Percentiles rank a stretch among this genome's conserved stretches.
These are phyloP conservation scores for Pythium utonaiense DNA, from an alignment of 352 stramenopile genomes.

Conservation along the genomic window DNA sequence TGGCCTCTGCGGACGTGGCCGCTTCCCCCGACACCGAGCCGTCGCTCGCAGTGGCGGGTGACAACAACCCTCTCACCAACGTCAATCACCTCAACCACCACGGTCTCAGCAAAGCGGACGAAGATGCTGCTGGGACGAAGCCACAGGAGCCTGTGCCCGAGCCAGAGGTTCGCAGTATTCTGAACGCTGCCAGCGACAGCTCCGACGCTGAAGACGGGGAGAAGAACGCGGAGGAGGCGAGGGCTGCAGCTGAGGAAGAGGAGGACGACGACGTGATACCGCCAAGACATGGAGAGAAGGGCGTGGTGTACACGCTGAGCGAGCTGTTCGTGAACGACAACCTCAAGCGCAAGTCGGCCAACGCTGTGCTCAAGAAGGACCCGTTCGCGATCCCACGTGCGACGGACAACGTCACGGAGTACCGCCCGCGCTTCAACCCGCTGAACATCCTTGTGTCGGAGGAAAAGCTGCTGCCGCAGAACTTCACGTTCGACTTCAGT, in stretches of 20 bases:
- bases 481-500: slow-evolving; percentile 55
- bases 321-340: slow-evolving; percentile 26
- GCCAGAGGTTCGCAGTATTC: slow-evolving; percentile 7
- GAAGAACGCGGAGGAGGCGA: not conserved
- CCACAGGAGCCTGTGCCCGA: not conserved
- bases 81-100: not conserved
- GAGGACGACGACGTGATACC: slow-evolving; percentile 25
- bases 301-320: slow-evolving; percentile 13
- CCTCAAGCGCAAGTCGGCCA: slow-evolving; percentile 16
- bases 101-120: too few species aligned
- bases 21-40: too few species aligned
- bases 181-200: slow-evolving; percentile 8
- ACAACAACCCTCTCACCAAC: too few species aligned
- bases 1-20: not conserved
- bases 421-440: slow-evolving; percentile 66
- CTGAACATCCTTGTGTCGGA: slow-evolving; percentile 65
- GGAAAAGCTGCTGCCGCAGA: slow-evolving; percentile 63
- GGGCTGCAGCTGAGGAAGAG: slow-evolving; percentile 1
- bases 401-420: slow-evolving; percentile 69
- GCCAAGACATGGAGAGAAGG: slow-evolving; percentile 13
- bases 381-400: slow-evolving; percentile 72
- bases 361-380: slow-evolving; percentile 29
- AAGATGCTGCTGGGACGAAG: too few species aligned
- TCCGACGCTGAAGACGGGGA: slow-evolving; percentile 4
- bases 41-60: too few species aligned